Evolutionary conservation across 164 flowering plant species (phyloP).

Genomic region (Liquidambar formosana): DNA sequence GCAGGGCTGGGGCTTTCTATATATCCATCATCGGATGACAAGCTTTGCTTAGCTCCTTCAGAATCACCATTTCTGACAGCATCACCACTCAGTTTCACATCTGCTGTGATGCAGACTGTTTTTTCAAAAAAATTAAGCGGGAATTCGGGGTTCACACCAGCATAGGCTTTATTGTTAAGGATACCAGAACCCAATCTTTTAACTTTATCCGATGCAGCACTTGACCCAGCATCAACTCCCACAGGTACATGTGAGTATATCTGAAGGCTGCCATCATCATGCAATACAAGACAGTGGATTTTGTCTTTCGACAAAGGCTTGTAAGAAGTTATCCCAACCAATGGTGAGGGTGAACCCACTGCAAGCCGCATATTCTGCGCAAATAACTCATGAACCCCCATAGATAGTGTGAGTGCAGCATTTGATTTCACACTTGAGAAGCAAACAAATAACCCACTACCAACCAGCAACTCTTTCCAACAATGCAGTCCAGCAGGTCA

Average conservation of each 20-base stretch:
- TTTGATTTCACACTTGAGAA: constrained; percentile 78
- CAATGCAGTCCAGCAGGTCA: constrained; percentile 84
- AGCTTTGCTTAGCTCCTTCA: constrained; percentile 85
- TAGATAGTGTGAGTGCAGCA: constrained; percentile 57
- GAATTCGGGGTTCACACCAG: constrained; percentile 84
- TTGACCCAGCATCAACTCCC: constrained; percentile 59
- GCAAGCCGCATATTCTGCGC: constrained; percentile 82
- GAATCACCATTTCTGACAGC: constrained; percentile 91
- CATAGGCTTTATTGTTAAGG: constrained; percentile 74
- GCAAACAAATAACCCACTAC: constrained; percentile 84
- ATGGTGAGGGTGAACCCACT: constrained; percentile 67
- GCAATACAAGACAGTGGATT: constrained; percentile 78
- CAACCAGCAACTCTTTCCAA: constrained; percentile 85
- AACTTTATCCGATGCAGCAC: constrained; percentile 67
- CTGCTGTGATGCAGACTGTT: constrained; percentile 89
- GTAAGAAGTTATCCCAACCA: constrained; percentile 89
- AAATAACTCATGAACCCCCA: constrained; percentile 58
- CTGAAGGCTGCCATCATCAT: constrained; percentile 99
- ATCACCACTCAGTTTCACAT: constrained; percentile 92
- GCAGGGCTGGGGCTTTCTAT: constrained; percentile 78
- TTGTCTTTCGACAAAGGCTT: constrained; percentile 94
- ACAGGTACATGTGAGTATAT: constrained; percentile 68
- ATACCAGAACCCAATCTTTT: constrained; percentile 86
- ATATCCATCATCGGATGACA: constrained; percentile 95
- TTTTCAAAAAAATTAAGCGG: constrained; percentile 99